Conservation (phyloP, 805 yeast species). For the Starmerella potacharoeniae region DNA sequence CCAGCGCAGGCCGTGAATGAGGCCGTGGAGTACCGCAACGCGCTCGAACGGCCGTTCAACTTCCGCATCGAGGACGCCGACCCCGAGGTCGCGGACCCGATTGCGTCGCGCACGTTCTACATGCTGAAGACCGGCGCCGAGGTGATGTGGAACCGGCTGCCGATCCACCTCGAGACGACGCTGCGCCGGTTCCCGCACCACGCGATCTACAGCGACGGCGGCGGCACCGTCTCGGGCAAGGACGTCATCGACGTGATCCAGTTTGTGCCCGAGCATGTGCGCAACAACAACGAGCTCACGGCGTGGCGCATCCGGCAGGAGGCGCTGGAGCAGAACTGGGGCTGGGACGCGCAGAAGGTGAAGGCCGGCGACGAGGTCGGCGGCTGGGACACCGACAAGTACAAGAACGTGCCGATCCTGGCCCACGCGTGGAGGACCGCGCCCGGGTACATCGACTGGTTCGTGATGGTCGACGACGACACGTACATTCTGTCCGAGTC, state of each 20-base stretch:
- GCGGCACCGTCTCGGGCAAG: conserved; percentile 26
- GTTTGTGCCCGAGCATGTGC: conserved; percentile 17
- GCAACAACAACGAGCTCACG: conserved; percentile 11
- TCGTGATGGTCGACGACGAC: conserved; percentile 30
- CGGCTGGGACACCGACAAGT: conserved; percentile 15
- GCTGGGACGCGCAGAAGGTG: conserved; percentile 11
- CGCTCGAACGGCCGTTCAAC: neutral
- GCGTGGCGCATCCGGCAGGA: conserved; percentile 25
- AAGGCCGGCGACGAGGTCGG: conserved; percentile 21
- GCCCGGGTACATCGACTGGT: conserved; percentile 28
- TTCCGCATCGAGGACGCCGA: conserved; percentile 1
- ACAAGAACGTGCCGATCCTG: conserved; percentile 3
- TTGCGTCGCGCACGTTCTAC: neutral
- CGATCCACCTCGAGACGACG: conserved; percentile 29
- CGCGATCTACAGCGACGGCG: conserved; percentile 29
- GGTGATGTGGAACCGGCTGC: conserved; percentile 20
- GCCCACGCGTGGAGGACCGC: conserved; percentile 28
- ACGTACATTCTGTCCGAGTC: conserved; percentile 26
- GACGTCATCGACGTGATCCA: conserved; percentile 28
- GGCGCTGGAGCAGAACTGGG: conserved; percentile 22
- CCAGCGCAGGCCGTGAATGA: neutral
- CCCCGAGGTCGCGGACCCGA: neutral
- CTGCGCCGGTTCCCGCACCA: conserved; percentile 27
- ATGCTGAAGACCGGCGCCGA: conserved; percentile 2
- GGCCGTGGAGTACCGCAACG: neutral